Percentiles rank a stretch among this genome's conserved stretches.
Conservation (phyloP, 495 filamentous ascomycete genomes). For the Talaromyces proteolyticus region DNA sequence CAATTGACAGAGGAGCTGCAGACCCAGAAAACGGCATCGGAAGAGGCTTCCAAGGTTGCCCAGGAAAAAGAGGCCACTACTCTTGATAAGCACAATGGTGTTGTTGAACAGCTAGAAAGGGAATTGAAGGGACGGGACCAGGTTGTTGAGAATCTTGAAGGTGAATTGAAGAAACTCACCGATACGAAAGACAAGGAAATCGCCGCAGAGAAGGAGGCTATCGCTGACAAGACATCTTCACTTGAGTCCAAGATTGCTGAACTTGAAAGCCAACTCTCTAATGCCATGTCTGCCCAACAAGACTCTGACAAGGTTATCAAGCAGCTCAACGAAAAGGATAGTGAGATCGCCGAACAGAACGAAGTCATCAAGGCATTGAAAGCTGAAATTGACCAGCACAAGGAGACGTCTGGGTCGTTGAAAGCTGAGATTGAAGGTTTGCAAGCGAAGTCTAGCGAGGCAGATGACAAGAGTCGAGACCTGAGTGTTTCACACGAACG, state of each 20-base stretch:
- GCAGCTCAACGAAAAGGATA: slow-evolving; percentile 30
- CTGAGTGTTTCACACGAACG: slow-evolving; percentile 33
- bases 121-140: slow-evolving; percentile 37
- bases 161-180: slow-evolving; percentile 32
- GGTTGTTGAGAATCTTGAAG: slow-evolving; percentile 37
- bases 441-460: slow-evolving; percentile 21
- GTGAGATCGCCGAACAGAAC: slow-evolving; percentile 31
- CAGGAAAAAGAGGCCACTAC: slow-evolving; percentile 33
- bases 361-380: slow-evolving; percentile 28
- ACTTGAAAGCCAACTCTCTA: slow-evolving; percentile 31
- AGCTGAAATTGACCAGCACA: slow-evolving; percentile 28
- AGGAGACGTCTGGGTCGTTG: slow-evolving; percentile 24
- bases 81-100: slow-evolving; percentile 18
- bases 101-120: slow-evolving; percentile 28
- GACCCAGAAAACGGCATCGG: slow-evolving; percentile 23
- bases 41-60: slow-evolving; percentile 17
- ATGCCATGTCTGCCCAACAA: slow-evolving; percentile 26
- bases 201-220: slow-evolving; percentile 33
- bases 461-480: slow-evolving; percentile 30
- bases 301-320: slow-evolving; percentile 18
- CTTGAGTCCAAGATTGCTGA: slow-evolving; percentile 33
- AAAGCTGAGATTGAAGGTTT: slow-evolving; percentile 28
- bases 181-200: slow-evolving; percentile 36
- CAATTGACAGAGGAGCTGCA: slow-evolving; percentile 33
- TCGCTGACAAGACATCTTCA: slow-evolving; percentile 19